Conservation (phyloP, 805 yeast species). For the Ogataea ganodermae region DNA sequence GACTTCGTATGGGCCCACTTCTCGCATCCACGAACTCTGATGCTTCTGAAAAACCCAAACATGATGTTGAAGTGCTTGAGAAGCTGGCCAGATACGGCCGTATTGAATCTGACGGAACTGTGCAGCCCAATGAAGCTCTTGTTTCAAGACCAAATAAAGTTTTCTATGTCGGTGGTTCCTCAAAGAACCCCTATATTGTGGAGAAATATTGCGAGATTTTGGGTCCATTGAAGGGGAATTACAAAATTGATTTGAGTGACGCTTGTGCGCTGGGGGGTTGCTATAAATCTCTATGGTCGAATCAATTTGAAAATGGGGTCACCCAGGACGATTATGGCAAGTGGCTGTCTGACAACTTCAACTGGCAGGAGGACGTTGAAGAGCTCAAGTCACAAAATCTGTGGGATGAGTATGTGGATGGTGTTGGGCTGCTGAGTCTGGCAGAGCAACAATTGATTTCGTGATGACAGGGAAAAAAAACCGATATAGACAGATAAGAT, state of each 20-base stretch:
- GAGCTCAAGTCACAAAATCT: conserved; percentile 39
- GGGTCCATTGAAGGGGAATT: conserved; percentile 67
- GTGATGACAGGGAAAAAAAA: conserved; percentile 6
- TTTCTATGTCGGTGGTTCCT: conserved; percentile 87
- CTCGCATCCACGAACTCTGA: conserved; percentile 41
- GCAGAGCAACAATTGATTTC: conserved; percentile 39
- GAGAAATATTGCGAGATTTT: conserved; percentile 67
- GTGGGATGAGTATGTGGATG: conserved; percentile 54
- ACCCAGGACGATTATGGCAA: conserved; percentile 39
- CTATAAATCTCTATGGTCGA: conserved; percentile 79
- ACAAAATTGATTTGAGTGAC: conserved; percentile 73
- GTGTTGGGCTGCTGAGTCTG: conserved; percentile 51
- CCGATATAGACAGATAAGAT: conserved; percentile 6
- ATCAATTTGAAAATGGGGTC: conserved; percentile 34
- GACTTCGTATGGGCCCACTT: conserved; percentile 79
- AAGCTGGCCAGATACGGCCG: conserved; percentile 41
- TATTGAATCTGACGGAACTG: conserved; percentile 50
- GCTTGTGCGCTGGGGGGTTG: conserved; percentile 95
- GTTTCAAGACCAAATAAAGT: conserved; percentile 64
- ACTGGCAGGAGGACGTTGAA: conserved; percentile 50
- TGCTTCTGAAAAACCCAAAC: conserved; percentile 5
- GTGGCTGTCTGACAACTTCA: conserved; percentile 48
- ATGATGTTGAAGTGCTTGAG: conserved; percentile 25
- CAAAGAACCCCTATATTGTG: conserved; percentile 69
- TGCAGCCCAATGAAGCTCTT: conserved; percentile 45